Evolutionary conservation across 257 asterid species (phyloP).

Genomic region (Nicotiana obtusifolia): DNA sequence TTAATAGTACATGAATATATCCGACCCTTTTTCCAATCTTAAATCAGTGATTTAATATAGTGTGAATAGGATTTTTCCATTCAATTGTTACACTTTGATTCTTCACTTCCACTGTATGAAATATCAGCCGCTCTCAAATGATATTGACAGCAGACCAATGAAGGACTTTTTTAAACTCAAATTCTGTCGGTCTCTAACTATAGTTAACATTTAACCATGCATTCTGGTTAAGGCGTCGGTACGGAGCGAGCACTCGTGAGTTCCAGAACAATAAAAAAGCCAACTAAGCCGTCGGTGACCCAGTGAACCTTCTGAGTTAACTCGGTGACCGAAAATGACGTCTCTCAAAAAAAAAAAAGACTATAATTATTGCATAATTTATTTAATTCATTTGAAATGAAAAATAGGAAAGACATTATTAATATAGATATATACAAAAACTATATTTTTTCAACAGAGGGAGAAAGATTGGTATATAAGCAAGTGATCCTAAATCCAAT

Average conservation of each 20-base stretch:
- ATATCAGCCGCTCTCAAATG: neutral
- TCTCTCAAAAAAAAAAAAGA: neutral
- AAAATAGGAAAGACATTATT: neutral
- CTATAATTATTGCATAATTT: neutral
- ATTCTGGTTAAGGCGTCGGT: neutral
- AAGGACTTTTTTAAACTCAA: neutral
- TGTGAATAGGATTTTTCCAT: no score
- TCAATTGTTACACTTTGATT: no score
- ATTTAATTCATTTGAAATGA: no score
- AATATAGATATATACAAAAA: slow-evolving; percentile 9
- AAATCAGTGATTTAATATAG: no score
- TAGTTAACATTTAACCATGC: slow-evolving; percentile 10
- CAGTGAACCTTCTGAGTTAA: slow-evolving; percentile 16
- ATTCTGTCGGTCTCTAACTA: slow-evolving; percentile 22
- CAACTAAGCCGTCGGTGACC: slow-evolving; percentile 36
- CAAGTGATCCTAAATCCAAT: slow-evolving; percentile 53
- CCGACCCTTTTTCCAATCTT: no score
- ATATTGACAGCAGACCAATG: neutral
- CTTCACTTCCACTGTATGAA: neutral
- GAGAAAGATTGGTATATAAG: slow-evolving; percentile 44
- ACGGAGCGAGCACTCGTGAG: slow-evolving; percentile 23
- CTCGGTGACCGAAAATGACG: slow-evolving; percentile 21
- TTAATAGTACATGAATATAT: no score
- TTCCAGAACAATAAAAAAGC: neutral
- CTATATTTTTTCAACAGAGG: neutral